Evolutionary conservation across 202 grass and related monocot genomes (phyloP).

Genomic region (Zizania palustris): DNA sequence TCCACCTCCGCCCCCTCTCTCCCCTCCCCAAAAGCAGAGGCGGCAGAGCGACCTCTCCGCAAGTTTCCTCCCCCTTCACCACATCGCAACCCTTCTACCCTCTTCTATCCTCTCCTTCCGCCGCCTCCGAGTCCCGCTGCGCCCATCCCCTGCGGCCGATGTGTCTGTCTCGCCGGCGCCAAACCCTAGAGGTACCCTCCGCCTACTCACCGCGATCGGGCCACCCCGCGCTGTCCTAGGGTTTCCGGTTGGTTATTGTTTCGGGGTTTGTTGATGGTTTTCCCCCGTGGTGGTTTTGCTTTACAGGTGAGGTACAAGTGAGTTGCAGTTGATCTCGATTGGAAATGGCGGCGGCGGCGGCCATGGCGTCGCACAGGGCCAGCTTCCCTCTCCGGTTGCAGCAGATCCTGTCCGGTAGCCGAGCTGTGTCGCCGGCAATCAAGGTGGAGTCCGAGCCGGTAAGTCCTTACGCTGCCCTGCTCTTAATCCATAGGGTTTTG

Average conservation of each 20-base stretch:
- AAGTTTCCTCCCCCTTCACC: slow-evolving; percentile 1
- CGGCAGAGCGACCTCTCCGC: neutral
- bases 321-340: slow-evolving; percentile 47
- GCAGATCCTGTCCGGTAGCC: slow-evolving; percentile 85
- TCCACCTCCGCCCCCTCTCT: neutral
- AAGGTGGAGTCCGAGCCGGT: slow-evolving; percentile 92
- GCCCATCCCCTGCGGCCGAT: slow-evolving; percentile 35
- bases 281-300: no score
- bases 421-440: slow-evolving; percentile 67
- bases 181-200: slow-evolving; percentile 48
- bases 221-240: slow-evolving; percentile 16
- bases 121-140: neutral
- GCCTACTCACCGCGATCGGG: slow-evolving; percentile 28
- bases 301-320: slow-evolving; percentile 26
- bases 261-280: neutral
- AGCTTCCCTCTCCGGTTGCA: slow-evolving; percentile 94
- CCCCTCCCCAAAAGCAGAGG: slow-evolving; percentile 37
- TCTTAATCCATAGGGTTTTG: slow-evolving; percentile 44
- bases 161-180: slow-evolving; percentile 33
- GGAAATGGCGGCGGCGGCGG: slow-evolving; percentile 39
- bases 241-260: slow-evolving; percentile 35
- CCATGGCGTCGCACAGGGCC: slow-evolving; percentile 56
- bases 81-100: neutral
- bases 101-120: slow-evolving; percentile 14
- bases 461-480: slow-evolving; percentile 25